These are phyloP conservation scores for Suhomyces bribrorum DNA, from an alignment of 1,139 yeast species.

Conservation along the genomic window DNA sequence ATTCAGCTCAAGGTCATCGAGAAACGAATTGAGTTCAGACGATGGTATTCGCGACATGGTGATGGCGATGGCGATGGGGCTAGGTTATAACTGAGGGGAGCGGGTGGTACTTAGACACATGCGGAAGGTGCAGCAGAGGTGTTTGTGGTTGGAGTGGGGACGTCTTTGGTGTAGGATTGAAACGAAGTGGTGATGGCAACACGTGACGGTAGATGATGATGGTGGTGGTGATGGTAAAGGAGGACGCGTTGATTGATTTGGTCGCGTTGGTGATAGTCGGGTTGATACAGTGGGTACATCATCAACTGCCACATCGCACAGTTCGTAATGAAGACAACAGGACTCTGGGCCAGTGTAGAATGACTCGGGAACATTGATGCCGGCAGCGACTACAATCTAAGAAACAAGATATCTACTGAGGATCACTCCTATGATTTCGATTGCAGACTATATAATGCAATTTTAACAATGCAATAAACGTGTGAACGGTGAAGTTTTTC, in stretches of 20 bases:
- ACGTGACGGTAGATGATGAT: neutral
- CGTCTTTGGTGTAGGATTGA: no score
- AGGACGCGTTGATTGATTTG: neutral
- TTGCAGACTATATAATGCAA: neutral
- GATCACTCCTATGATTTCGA: neutral
- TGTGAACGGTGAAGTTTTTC: neutral
- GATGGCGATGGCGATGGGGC: neutral
- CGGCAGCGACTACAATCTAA: neutral
- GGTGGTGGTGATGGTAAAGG: no score
- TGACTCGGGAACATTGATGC: no score
- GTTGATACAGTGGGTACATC: no score
- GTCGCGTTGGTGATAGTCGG: neutral
- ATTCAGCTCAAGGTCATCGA: constrained; percentile 38
- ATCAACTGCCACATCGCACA: no score
- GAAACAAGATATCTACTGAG: neutral
- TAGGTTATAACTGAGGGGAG: neutral
- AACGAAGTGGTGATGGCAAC: neutral
- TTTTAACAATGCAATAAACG: neutral
- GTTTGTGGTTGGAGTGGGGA: no score
- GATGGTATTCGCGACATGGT: constrained; percentile 8
- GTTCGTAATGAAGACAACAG: no score
- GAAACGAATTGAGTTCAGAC: constrained; percentile 22
- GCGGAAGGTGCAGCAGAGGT: no score
- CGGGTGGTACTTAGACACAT: neutral
- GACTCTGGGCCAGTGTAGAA: no score